Base-by-base conservation (phyloP, 352 stramenopile genomes). In the Pythium aquatile region DNA sequence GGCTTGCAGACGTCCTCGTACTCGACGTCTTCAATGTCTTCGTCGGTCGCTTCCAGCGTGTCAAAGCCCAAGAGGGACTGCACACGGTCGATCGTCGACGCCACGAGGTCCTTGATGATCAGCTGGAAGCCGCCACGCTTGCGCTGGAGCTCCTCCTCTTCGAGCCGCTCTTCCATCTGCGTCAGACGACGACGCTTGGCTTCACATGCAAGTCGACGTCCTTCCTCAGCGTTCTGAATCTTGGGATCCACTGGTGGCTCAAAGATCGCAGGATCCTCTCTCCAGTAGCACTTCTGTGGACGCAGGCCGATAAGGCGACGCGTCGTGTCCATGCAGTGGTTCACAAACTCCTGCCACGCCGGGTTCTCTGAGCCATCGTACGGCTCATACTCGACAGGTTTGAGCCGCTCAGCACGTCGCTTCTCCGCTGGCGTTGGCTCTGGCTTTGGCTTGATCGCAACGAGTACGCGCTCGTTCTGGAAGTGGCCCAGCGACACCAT, bases 1-100 rank as follows among this genome's bases (percentile, higher is more conserved):
- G 63, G 67, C 3, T 68, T 67, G 33, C 83, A 92, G 2, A 92
- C 81, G 60, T 90, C 78, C n/a, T 76, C 76, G 54, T 92, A 92
- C 55, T 87, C 71, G n/a, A 87, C 61, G 60, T 88, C 73, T 42
- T 91, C 77, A 33, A 88, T 66, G 40, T 69, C 81, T 61, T 87
- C 78, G 8, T 72, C 63, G 2, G 73, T 61, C n/a, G 58, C 57
- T 33, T 85, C 77, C 10, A 91, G 61, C 10, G 69, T 75, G 8
- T 68, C 58, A 26, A 88, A 51, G 0, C 79, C 79, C 2, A 88
- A 17, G 16, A 66, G 47, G 3, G 60, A 58, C 46, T 81, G 74
- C 17, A 83, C 56, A 11, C 68, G 67, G 16, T 52, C 55, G 24
- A 58, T 16, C 2, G 26, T 72, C 20, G 59, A 66, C 35, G 39